Evolutionary conservation across 2,329 filamentous ascomycete species (phyloP), one percentile per base, ranked within the genome.

Genomic region (Zymoseptoria tritici): DNA sequence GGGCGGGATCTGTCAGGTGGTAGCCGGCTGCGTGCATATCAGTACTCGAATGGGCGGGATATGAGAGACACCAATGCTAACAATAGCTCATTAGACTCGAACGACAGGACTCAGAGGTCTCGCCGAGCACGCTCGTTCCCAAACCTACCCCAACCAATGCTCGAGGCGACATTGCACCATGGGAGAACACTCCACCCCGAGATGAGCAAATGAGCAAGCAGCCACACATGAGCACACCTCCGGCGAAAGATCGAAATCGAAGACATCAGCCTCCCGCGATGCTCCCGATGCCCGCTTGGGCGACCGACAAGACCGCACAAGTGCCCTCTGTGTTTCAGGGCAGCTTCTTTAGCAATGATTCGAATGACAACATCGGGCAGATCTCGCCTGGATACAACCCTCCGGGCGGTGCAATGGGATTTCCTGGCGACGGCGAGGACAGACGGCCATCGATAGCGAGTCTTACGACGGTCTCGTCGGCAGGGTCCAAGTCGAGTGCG

Each of bases 391-490:
- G 84, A 57, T 86, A 88, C 69, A 83, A 86, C 49, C 81, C 84
- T 2, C 79, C 80, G 46, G 81, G 79, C 54, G 62, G 77, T 63
- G 78, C 77, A 60, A 77, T 78, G 74, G 74, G 72, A 55, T 80
- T 78, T 61, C 74, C 77, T 49, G 69, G 68, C 59, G 89, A 96
- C 70, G 70, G 70, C 58, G 90, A 96, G 70, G 88, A 89, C 67
- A 81, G 94, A 63, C 84, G 93, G 55, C 93, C 93, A 2, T 97
- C 94, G 3, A 83, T 91, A 55, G 91, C 91, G 49, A 97, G 92
- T 74, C 86, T 92, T 64, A 91, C 88, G 13, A 96, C 88, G 4
- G 85, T 90, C 59, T 94, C 92, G 75, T 96, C 93, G 71, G 84
- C 89, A 65, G 89, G 90, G 36, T 96, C 93, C 50, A 87, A 86